Evolutionary conservation across 202 grass and related monocot species (phyloP).

Genomic region (Hordeum pubiflorum): DNA sequence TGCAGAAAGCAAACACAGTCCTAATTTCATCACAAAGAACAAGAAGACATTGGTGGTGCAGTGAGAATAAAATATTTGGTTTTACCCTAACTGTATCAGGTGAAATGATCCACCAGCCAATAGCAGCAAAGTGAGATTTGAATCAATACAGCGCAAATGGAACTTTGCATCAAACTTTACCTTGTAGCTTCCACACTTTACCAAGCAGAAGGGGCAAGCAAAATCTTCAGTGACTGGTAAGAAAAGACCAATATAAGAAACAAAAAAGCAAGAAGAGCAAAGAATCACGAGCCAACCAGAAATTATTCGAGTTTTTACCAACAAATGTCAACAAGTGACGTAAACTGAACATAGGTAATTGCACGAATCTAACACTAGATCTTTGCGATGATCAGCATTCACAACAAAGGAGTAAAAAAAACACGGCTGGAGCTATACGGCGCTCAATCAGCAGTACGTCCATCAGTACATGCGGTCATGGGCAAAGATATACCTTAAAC

Average conservation of each 20-base stretch:
- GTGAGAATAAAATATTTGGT: not conserved
- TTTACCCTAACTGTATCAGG: conserved; percentile 4
- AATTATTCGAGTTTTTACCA: not conserved
- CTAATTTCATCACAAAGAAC: conserved; percentile 4
- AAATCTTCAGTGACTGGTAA: conserved; percentile 97
- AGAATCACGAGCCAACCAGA: not conserved
- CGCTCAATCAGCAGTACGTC: not conserved
- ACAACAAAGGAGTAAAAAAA: conserved; percentile 2
- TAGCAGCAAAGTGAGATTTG: not conserved
- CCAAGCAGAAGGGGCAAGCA: conserved; percentile 89
- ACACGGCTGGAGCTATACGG: not conserved
- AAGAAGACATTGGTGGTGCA: not conserved
- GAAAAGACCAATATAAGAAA: conserved; percentile 26
- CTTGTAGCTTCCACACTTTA: conserved; percentile 87
- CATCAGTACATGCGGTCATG: not conserved
- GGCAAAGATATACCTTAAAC: not conserved
- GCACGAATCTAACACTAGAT: not conserved
- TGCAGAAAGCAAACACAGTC: not conserved
- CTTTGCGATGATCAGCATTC: conserved; percentile 1
- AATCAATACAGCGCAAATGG: not conserved
- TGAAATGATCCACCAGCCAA: not conserved
- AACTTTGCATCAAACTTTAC: conserved; percentile 37
- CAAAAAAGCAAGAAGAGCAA: not conserved
- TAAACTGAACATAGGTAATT: not conserved
- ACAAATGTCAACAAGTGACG: not conserved